A percentile compares a stretch with the other conserved stretches of the same genome.
Evolutionary conservation across 345 rosid genomes (phyloP).

Genomic region (Linum trigynum): DNA sequence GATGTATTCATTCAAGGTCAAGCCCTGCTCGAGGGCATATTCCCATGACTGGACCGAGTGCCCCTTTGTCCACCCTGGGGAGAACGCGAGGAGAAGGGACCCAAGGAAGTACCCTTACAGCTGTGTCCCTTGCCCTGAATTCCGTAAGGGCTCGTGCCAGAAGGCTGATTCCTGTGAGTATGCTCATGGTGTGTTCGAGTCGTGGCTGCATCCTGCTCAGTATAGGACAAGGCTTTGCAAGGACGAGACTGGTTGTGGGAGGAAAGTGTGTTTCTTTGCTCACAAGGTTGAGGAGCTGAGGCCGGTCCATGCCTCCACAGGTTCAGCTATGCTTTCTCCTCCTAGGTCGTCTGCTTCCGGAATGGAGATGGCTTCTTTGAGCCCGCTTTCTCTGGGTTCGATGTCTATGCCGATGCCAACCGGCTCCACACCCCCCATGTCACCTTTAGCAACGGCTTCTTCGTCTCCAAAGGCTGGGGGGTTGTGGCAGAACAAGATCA

Average conservation of each 20-base stretch:
- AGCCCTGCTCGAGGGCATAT: constrained; percentile 92
- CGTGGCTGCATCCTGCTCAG: constrained; percentile 98
- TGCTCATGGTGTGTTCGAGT: constrained; percentile 89
- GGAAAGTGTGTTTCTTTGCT: constrained; percentile 95
- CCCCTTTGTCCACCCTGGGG: constrained; percentile 94
- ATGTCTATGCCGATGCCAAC: constrained; percentile 37
- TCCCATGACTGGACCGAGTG: constrained; percentile 98
- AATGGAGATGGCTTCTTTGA: constrained; percentile 55
- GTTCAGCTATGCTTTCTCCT: constrained; percentile 78
- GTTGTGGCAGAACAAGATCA: constrained; percentile 45
- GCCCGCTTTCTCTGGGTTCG: constrained; percentile 52
- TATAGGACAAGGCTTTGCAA: constrained; percentile 83
- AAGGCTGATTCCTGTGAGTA: constrained; percentile 81
- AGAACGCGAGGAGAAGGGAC: constrained; percentile 91
- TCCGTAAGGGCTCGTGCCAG: constrained; percentile 76
- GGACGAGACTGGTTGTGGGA: constrained; percentile 59
- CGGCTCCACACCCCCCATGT: constrained; percentile 55
- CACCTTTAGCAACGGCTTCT: constrained; percentile 35
- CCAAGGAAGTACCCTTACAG: constrained; percentile 83
- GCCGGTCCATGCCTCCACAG: constrained; percentile 72
- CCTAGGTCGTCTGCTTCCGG: constrained; percentile 39
- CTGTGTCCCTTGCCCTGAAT: constrained; percentile 94
- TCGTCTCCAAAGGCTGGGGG: constrained; percentile 46
- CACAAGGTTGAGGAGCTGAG: constrained; percentile 83
- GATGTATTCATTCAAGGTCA: constrained; percentile 82